A percentile compares a stretch with the other conserved stretches of the same genome.
Evolutionary conservation across 1,139 yeast species (phyloP).

Genomic region (Meyerozyma smithsonii): DNA sequence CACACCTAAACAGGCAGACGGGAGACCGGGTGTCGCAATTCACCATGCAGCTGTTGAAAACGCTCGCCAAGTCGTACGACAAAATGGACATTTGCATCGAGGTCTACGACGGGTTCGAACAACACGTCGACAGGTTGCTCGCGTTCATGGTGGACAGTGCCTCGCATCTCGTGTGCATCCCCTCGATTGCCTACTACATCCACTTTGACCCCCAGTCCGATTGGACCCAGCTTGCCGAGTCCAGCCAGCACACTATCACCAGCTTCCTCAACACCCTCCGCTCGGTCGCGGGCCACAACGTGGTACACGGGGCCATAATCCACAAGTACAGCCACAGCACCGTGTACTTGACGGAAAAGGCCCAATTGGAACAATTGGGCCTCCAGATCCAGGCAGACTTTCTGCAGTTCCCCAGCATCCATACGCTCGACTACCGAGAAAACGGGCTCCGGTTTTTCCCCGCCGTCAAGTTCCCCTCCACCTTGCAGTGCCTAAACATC

Average conservation of each 20-base stretch:
- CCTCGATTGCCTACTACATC: slow-evolving; percentile 33
- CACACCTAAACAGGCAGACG: slow-evolving; percentile 1
- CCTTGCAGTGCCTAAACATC: slow-evolving; percentile 34
- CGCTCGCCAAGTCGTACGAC: slow-evolving; percentile 5
- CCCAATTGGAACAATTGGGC: slow-evolving; percentile 30
- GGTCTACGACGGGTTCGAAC: slow-evolving; percentile 27
- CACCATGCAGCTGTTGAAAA: slow-evolving; percentile 13
- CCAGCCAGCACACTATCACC: slow-evolving; percentile 24
- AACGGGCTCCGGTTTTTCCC: slow-evolving; percentile 37
- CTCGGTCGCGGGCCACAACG: slow-evolving; percentile 23
- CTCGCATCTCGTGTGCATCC: slow-evolving; percentile 15
- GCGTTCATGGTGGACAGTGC: slow-evolving; percentile 20
- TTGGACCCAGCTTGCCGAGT: slow-evolving; percentile 29
- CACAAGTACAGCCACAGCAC: slow-evolving; percentile 35
- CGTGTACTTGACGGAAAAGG: slow-evolving; percentile 31
- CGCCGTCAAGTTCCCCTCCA: slow-evolving; percentile 37
- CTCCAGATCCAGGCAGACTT: slow-evolving; percentile 40
- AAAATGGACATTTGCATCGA: slow-evolving; percentile 31
- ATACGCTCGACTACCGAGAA: slow-evolving; percentile 35
- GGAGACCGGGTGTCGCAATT: background rate
- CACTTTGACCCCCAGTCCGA: slow-evolving; percentile 31
- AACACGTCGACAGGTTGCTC: slow-evolving; percentile 17
- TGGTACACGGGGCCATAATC: slow-evolving; percentile 36
- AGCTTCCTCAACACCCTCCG: slow-evolving; percentile 21
- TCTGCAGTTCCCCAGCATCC: slow-evolving; percentile 30